Evolutionary conservation across 768 basidiomycete genomes (phyloP).

Genomic region (Dioszegia aurantiaca): DNA sequence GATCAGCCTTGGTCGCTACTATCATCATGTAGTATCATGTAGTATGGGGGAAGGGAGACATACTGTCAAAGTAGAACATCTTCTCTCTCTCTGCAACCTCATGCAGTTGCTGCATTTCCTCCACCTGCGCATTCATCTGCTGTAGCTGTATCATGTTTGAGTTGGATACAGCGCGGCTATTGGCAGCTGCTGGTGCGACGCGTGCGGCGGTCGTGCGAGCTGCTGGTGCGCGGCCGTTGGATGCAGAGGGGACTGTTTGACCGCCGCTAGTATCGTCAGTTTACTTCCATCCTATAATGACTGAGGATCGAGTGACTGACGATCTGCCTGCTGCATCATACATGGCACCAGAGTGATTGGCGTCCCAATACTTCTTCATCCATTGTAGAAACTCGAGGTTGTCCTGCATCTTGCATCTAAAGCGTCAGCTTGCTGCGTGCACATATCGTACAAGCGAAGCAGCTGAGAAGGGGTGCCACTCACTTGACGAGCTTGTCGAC

Average conservation of each 20-base stretch:
- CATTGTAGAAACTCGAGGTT: constrained; percentile 98
- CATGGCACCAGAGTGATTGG: constrained; percentile 68
- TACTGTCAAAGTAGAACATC: constrained; percentile 97
- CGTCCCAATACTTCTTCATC: constrained; percentile 94
- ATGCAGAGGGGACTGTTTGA: constrained; percentile 8
- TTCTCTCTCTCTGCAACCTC: constrained; percentile 95
- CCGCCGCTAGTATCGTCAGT: constrained; percentile 17
- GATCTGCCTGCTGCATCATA: constrained; percentile 83
- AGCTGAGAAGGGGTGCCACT: constrained; percentile 13
- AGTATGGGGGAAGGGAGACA: constrained; percentile 30
- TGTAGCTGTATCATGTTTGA: constrained; percentile 60
- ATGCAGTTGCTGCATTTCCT: constrained; percentile 74
- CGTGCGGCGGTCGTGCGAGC: constrained; percentile 12
- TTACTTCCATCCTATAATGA: background rate
- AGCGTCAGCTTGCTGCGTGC: background rate
- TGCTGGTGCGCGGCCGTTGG: constrained; percentile 17
- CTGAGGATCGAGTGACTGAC: constrained; percentile 56
- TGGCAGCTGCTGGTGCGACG: constrained; percentile 15
- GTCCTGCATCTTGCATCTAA: constrained; percentile 92
- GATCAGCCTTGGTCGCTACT: background rate
- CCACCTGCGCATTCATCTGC: constrained; percentile 69
- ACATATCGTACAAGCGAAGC: background rate
- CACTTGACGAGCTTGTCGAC: constrained; percentile 90
- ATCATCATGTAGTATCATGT: background rate
- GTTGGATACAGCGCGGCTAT: constrained; percentile 32